Evolutionary conservation across 257 asterid species (phyloP).

Genomic region (Solanum lycopersicoides): DNA sequence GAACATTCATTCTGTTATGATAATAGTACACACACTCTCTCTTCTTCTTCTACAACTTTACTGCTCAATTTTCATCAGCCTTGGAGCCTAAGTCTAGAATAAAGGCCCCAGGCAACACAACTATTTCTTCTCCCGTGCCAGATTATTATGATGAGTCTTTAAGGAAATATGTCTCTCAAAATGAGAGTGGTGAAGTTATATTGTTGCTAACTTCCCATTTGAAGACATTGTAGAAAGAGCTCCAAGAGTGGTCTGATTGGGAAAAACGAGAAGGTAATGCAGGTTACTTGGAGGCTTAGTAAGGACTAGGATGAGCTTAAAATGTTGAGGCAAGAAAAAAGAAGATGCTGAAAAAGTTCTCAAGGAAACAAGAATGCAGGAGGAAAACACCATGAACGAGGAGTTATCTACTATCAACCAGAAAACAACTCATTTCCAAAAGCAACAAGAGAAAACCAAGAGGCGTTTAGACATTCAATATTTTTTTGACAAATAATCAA

Average conservation of each 20-base stretch:
- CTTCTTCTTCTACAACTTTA: not conserved
- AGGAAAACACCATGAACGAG: too few species aligned
- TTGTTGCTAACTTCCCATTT: conserved; percentile 28
- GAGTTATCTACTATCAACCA: too few species aligned
- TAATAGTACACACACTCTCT: too few species aligned
- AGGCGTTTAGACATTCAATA: too few species aligned
- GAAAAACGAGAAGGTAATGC: conserved; percentile 60
- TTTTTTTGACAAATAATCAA: too few species aligned
- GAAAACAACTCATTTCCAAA: too few species aligned
- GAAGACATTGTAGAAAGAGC: conserved; percentile 34
- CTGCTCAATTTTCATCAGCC: not conserved
- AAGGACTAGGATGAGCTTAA: conserved; percentile 58
- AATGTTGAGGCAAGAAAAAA: conserved; percentile 57
- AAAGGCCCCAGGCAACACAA: not conserved
- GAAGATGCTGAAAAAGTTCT: conserved; percentile 15
- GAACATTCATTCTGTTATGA: too few species aligned
- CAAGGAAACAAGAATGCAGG: too few species aligned
- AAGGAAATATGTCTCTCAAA: conserved; percentile 32
- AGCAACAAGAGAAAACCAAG: too few species aligned
- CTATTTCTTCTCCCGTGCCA: conserved; percentile 12
- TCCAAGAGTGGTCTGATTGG: conserved; percentile 57
- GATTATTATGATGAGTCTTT: conserved; percentile 37
- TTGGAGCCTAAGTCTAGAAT: too few species aligned
- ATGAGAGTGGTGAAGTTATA: conserved; percentile 40
- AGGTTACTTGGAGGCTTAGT: conserved; percentile 51